Evolutionary conservation across 2,329 filamentous ascomycete species (phyloP).

Genomic region (Chaetomium strumarium): DNA sequence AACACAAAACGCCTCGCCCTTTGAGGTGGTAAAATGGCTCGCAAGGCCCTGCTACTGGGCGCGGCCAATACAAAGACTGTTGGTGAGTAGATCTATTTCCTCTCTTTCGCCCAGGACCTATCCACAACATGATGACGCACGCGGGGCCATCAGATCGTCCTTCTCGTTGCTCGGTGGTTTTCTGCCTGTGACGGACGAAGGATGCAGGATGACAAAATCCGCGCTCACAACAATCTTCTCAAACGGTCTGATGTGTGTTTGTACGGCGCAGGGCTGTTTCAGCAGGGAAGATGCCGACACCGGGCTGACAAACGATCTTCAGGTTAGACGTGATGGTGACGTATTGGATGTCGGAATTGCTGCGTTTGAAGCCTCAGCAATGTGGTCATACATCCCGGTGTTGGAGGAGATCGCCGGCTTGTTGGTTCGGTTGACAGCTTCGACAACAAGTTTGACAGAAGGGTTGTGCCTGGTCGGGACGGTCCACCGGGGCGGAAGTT

Average conservation of each 20-base stretch:
- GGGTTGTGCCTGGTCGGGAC: background rate
- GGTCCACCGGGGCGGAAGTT: background rate
- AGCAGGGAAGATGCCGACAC: background rate
- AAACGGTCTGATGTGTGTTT: conserved; percentile 24
- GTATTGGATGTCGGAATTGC: background rate
- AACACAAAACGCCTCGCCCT: background rate
- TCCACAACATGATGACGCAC: conserved; percentile 32
- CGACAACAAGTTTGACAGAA: too few species aligned
- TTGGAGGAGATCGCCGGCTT: too few species aligned
- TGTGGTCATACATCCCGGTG: too few species aligned
- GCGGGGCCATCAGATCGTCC: conserved; percentile 35
- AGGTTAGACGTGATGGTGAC: background rate
- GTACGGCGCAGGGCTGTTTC: background rate
- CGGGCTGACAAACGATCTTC: conserved; percentile 1
- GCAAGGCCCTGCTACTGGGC: background rate
- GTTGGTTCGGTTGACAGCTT: background rate
- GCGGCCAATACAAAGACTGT: background rate
- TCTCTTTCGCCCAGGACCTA: background rate
- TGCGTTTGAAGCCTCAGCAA: background rate
- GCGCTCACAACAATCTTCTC: conserved; percentile 35
- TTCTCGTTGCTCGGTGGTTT: conserved; percentile 20
- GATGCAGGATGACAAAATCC: conserved; percentile 47
- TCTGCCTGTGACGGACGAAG: conserved; percentile 24
- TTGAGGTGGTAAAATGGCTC: background rate
- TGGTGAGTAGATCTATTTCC: conserved; percentile 16